phyloP scores from a whole-genome alignment of 2,329 filamentous ascomycete genomes.

The Pseudogymnoascus sp. region DNA sequence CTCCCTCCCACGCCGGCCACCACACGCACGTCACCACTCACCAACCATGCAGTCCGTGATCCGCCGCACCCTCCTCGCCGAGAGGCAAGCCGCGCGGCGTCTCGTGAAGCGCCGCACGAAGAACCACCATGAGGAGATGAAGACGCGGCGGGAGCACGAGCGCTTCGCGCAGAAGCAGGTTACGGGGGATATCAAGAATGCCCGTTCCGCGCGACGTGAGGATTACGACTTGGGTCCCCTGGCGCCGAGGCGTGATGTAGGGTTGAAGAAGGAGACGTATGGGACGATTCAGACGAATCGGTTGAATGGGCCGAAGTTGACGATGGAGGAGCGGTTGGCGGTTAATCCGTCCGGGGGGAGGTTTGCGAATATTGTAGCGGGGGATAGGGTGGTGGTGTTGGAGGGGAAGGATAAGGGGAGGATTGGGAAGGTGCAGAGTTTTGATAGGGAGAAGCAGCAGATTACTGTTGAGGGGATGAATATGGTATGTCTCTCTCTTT shows the following conservation, averaged over 20 bases:
- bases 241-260: slow-evolving; percentile 69
- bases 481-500: slow-evolving; percentile 45
- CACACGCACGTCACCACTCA: slow-evolving; percentile 20
- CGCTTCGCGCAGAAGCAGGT: slow-evolving; percentile 26
- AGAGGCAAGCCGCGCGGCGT: slow-evolving; percentile 54
- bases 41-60: slow-evolving; percentile 67
- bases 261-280: slow-evolving; percentile 49
- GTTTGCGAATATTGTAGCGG: slow-evolving; percentile 56
- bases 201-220: slow-evolving; percentile 57
- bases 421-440: slow-evolving; percentile 63
- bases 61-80: slow-evolving; percentile 58
- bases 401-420: slow-evolving; percentile 75
- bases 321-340: slow-evolving; percentile 19
- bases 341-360: slow-evolving; percentile 32
- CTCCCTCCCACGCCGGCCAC: not conserved
- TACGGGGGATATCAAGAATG: slow-evolving; percentile 36
- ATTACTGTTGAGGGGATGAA: slow-evolving; percentile 58
- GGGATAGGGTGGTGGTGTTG: slow-evolving; percentile 77
- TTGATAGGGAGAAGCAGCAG: slow-evolving; percentile 50
- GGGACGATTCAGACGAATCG: slow-evolving; percentile 45
- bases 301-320: slow-evolving; percentile 28
- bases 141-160: slow-evolving; percentile 21
- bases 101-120: slow-evolving; percentile 32
- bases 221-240: slow-evolving; percentile 74
- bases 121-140: slow-evolving; percentile 24